Base-by-base conservation (phyloP, 2,329 filamentous ascomycete species). In the Apiospora sp. region DNA sequence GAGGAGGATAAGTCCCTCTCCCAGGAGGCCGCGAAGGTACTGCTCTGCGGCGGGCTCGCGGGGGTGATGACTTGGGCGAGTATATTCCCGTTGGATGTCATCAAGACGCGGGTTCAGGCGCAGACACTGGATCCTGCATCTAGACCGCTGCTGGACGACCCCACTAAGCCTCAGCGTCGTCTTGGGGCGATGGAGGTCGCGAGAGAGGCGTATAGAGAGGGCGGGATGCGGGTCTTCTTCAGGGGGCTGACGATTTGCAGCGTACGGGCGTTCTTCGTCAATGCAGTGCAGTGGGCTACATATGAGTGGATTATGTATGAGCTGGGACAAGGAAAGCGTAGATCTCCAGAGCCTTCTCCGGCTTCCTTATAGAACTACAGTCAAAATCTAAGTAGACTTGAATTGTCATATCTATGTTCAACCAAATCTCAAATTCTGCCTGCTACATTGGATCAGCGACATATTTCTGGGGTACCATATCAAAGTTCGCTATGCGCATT, bases 71-170 rank as follows among this genome's bases (percentile, higher is more conserved):
- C 95, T 0, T 98, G 96, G 96, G 91, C 90, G 5, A 96, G 93
- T 72, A 91, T 98, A 41, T 98, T 98, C 76, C 96, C 96, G 0
- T 83, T 98, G 22, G 96, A 98, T 81, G 92, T 98, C 67, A 88
- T 98, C 79, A 98, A 98, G 84, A 98, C 96, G 3, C 87, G 94
- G 71, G 88, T 98, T n/a, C 96, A 98, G 82, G 92, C 92, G 1
- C 94, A 96, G 82, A 82, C 81, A 4, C 80, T 80, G 16, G 73
- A 75, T 27, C 58, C 75, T 67, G 72, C 78, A 72, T 74, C 78
- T 75, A 72, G 75, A 2, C 76, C 82, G 5, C 76, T 86, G n/a
- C 76, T 86, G n/a, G 75, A 78, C 0, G 73, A 72, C 77, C 51
- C 72, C 74, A 71, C 76, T 61, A 68, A 74, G 73, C 75, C 72